Evolutionary conservation across 805 yeast genomes (phyloP), one percentile per base, ranked within the genome.

Genomic region (Wickerhamomyces bisporus): DNA sequence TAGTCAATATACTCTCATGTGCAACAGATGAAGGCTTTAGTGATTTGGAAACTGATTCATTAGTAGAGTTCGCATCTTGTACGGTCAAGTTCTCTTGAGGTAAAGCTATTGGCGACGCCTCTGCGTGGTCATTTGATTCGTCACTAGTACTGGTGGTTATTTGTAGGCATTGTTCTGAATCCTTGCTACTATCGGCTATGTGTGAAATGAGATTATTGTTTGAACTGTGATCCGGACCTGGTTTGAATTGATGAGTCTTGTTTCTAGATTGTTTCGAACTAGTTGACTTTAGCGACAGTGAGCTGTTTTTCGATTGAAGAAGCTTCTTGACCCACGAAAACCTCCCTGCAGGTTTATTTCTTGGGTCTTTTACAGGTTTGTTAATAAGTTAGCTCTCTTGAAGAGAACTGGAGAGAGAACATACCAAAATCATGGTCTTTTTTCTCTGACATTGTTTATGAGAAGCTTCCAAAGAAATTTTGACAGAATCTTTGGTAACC

Each of bases 271-370:
- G 24, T 10, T 21, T 21, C 8, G 13, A n/a, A 12, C 28, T 26
- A 6, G 28, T 6, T 6, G 15, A 19, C 7, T 11, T 19, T 19
- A 5, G 5, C 7, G 27, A 14, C n/a, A 15, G 25, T 15, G 15
- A 19, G n/a, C 11, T 30, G 10, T 26, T 36, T 19, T 38, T 39
- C 11, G 46, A 25, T 15, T 46, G 50, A 12, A 48, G 41, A 1
- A 48, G 37, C 29, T 41, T 46, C 32, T 35, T 46, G 3, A 48
- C 49, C 52, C 52, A 48, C 2, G 43, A 26, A 18, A 48, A 46
- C 6, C 44, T 39, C n/a, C 50, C n/a, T n/a, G n/a, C 42, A 8
- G 27, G 28, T 24, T 42, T 42, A 16, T 25, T 36, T 11, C 36
- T 32, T 19, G 15, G 24, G 11, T 30, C 32, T 30, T 12, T 4